phyloP scores from a whole-genome alignment of 257 asterid genomes.

The Primulina huaijiensis region DNA sequence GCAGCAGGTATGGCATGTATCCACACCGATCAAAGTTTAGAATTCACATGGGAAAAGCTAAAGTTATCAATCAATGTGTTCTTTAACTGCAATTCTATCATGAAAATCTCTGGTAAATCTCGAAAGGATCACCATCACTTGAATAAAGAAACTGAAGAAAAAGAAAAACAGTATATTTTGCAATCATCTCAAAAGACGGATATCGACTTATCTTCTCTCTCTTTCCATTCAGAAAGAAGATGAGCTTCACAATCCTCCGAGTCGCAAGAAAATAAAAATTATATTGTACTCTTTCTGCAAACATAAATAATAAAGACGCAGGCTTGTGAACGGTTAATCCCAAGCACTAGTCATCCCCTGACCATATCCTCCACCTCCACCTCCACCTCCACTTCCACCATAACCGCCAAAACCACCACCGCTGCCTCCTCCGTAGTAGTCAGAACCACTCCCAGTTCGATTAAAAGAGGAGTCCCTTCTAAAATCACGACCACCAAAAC shows the following conservation, averaged over 20 bases:
- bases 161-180: background rate
- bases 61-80: background rate
- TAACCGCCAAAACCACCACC: conserved; percentile 36
- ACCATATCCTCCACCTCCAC: conserved; percentile 42
- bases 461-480: conserved; percentile 54
- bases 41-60: background rate
- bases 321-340: conserved; percentile 37
- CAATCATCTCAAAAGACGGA: conserved; percentile 7
- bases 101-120: background rate
- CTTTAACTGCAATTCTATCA: background rate
- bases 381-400: conserved; percentile 40
- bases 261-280: conserved; percentile 17
- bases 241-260: conserved; percentile 28
- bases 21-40: too few species aligned
- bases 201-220: conserved; percentile 12
- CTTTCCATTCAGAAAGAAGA: conserved; percentile 17
- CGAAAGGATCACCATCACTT: background rate
- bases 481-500: conserved; percentile 78
- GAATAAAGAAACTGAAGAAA: background rate
- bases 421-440: conserved; percentile 39
- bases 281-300: conserved; percentile 28
- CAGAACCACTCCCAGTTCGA: conserved; percentile 44
- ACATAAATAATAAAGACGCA: conserved; percentile 14
- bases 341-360: conserved; percentile 57
- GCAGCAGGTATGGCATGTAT: too few species aligned